A percentile compares a stretch with the other conserved stretches of the same genome.
phyloP scores from a whole-genome alignment of 495 filamentous ascomycete genomes.

The Aspergillus mulundensis region DNA sequence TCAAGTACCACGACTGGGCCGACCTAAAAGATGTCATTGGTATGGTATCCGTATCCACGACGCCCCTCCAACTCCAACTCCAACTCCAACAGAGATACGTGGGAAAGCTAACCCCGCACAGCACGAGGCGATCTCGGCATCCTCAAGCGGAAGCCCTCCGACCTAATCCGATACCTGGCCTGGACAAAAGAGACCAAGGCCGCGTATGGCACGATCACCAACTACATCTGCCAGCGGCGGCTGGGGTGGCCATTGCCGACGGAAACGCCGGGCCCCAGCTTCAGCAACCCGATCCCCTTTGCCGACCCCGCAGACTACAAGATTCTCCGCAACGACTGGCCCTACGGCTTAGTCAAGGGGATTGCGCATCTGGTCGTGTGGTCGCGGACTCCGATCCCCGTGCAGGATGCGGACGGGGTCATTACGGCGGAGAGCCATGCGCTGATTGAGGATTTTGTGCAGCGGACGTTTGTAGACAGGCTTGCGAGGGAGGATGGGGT shows the following conservation, averaged over 20 bases:
- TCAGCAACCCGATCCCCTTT: constrained; percentile 56
- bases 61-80: too few species aligned
- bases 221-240: constrained; percentile 69
- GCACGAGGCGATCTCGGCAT: constrained; percentile 68
- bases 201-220: constrained; percentile 71
- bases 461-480: constrained; percentile 57
- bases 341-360: constrained; percentile 68
- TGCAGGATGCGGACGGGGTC: constrained; percentile 57
- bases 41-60: constrained; percentile 29
- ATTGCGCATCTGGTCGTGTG: constrained; percentile 63
- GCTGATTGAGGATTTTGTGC: constrained; percentile 63
- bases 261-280: constrained; percentile 14
- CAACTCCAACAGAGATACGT: too few species aligned
- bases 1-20: constrained; percentile 62
- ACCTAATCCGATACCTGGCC: constrained; percentile 75
- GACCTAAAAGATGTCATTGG: constrained; percentile 64
- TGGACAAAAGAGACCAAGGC: constrained; percentile 69
- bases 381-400: constrained; percentile 51
- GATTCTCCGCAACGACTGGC: constrained; percentile 87
- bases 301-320: constrained; percentile 65
- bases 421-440: constrained; percentile 63
- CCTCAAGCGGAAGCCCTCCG: constrained; percentile 77
- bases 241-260: constrained; percentile 60
- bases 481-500: constrained; percentile 42
- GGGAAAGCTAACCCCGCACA: constrained; percentile 21